phyloP scores from a whole-genome alignment of 2,329 filamentous ascomycete species.

The Tolypocladium endophyticum region DNA sequence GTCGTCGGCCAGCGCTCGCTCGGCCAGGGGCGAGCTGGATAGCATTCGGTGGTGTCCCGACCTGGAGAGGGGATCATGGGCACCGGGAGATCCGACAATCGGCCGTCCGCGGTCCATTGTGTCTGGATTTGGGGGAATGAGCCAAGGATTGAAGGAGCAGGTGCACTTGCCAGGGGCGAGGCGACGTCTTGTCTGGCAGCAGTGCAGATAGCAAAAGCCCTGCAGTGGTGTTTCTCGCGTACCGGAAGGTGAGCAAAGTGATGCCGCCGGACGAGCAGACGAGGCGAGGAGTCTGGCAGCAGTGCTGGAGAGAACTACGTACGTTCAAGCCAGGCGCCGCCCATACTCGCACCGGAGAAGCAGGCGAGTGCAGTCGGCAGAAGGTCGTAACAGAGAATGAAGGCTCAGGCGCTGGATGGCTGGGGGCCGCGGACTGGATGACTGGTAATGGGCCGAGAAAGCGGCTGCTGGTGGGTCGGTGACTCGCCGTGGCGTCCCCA shows the following conservation, averaged over 20 bases:
- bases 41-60: constrained; percentile 26
- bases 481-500: background rate
- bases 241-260: background rate
- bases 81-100: background rate
- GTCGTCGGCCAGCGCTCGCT: constrained; percentile 55
- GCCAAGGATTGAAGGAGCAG: background rate
- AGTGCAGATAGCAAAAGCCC: background rate
- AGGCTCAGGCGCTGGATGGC: background rate
- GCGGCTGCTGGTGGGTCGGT: background rate
- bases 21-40: constrained; percentile 54
- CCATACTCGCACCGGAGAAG: background rate
- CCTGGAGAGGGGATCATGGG: background rate
- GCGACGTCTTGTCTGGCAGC: background rate
- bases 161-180: background rate
- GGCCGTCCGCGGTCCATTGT: constrained; percentile 3
- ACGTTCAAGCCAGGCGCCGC: background rate
- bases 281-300: background rate
- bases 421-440: background rate
- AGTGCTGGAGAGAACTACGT: background rate
- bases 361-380: background rate
- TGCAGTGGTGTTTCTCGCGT: background rate
- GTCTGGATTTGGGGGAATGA: background rate
- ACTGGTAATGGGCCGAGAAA: background rate
- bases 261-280: background rate
- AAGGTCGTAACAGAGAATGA: background rate